These are phyloP conservation scores for Boeremia lycopersici DNA, from an alignment of 2,329 filamentous ascomycete genomes.

Conservation along the genomic window DNA sequence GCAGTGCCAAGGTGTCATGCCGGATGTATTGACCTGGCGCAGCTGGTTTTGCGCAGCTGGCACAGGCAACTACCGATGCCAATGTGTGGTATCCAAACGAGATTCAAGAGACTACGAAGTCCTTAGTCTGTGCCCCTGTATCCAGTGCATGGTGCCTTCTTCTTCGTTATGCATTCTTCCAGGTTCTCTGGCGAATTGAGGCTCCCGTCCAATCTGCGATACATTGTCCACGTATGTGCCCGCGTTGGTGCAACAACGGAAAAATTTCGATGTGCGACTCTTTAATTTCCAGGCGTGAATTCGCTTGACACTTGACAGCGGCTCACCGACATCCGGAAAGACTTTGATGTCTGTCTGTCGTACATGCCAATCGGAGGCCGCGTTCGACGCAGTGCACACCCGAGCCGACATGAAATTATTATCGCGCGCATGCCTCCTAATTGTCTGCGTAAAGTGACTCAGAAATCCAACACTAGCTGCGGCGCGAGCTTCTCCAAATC, in stretches of 20 bases:
- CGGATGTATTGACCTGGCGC: neutral
- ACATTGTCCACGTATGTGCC: neutral
- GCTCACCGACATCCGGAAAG: neutral
- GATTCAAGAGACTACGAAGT: neutral
- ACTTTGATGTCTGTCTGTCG: neutral
- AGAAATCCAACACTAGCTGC: constrained; percentile 86
- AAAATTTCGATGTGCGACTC: neutral
- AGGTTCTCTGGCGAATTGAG: neutral
- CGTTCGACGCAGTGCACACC: neutral
- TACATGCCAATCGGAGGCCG: neutral
- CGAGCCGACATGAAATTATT: neutral
- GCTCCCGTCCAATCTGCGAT: neutral
- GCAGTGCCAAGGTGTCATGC: neutral
- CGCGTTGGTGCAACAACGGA: neutral
- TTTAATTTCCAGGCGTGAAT: neutral
- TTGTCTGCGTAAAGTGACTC: constrained; percentile 19
- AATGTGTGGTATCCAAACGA: neutral
- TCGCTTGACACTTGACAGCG: constrained; percentile 10
- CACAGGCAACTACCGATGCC: neutral
- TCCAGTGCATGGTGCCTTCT: neutral
- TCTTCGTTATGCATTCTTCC: neutral
- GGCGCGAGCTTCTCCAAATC: constrained; percentile 88
- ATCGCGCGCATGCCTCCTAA: constrained; percentile 1
- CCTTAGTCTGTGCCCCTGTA: neutral
- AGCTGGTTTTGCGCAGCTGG: neutral